These are phyloP conservation scores for Fusarium marasasianum DNA, from an alignment of 2,329 filamentous ascomycete species.

Conservation along the genomic window DNA sequence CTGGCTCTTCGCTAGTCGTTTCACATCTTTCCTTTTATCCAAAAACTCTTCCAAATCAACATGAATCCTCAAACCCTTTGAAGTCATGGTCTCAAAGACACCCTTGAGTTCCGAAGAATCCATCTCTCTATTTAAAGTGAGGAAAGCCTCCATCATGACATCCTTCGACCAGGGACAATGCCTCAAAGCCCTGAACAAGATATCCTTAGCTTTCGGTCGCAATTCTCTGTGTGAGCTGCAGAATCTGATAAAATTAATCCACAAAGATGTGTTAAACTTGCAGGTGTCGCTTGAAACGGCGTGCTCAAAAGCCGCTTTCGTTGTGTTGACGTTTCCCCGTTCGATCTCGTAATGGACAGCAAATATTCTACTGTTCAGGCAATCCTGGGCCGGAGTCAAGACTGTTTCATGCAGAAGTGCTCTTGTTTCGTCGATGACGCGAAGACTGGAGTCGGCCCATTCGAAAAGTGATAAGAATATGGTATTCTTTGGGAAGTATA, in stretches of 20 bases:
- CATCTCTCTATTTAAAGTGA: slow-evolving; percentile 55
- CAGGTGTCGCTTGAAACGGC: slow-evolving; percentile 55
- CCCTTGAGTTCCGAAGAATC: slow-evolving; percentile 59
- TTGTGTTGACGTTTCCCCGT: slow-evolving; percentile 59
- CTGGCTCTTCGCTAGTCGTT: slow-evolving; percentile 1
- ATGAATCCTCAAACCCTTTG: slow-evolving; percentile 61
- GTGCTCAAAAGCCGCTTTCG: slow-evolving; percentile 62
- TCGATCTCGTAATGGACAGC: slow-evolving; percentile 61
- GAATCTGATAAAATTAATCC: slow-evolving; percentile 62
- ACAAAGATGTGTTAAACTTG: slow-evolving; percentile 55
- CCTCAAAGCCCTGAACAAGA: slow-evolving; percentile 58
- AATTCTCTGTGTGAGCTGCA: slow-evolving; percentile 51
- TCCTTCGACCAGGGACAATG: slow-evolving; percentile 62
- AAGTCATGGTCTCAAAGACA: slow-evolving; percentile 58
- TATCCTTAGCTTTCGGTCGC: slow-evolving; percentile 55
- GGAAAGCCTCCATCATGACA: slow-evolving; percentile 62
- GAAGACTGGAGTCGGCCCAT: slow-evolving; percentile 77
- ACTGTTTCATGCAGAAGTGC: slow-evolving; percentile 67
- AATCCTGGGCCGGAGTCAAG: slow-evolving; percentile 52
- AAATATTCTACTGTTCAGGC: slow-evolving; percentile 57
- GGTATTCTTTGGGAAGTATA: slow-evolving; percentile 77
- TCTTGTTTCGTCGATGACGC: slow-evolving; percentile 81
- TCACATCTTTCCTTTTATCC: slow-evolving; percentile 45
- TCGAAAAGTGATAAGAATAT: slow-evolving; percentile 77
- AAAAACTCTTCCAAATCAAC: slow-evolving; percentile 62